phyloP scores from a whole-genome alignment of 805 yeast species.

The Myxozyma neotropica region DNA sequence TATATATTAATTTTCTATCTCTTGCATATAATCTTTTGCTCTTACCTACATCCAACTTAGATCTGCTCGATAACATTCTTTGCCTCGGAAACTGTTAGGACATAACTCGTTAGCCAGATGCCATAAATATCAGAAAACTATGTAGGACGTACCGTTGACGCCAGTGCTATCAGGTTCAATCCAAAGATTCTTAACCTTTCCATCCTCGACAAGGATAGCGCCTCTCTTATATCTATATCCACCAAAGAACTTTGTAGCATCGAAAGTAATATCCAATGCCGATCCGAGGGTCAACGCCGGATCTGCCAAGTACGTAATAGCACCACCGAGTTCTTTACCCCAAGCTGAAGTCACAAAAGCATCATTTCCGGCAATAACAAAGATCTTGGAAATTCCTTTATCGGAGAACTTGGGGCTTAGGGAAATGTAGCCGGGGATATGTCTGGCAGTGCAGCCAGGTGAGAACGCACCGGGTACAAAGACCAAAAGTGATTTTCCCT shows the following conservation, averaged over 20 bases:
- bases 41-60: slow-evolving; percentile 27
- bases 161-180: slow-evolving; percentile 82
- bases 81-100: slow-evolving; percentile 26
- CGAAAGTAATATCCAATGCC: slow-evolving; percentile 67
- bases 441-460: slow-evolving; percentile 72
- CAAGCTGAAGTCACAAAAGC: slow-evolving; percentile 84
- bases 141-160: slow-evolving; percentile 51
- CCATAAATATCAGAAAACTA: background rate
- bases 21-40: no score
- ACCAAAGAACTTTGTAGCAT: slow-evolving; percentile 77
- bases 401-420: slow-evolving; percentile 54
- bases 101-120: background rate
- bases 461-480: slow-evolving; percentile 80
- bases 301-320: slow-evolving; percentile 65
- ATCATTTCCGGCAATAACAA: slow-evolving; percentile 80
- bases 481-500: slow-evolving; percentile 58
- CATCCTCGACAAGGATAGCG: slow-evolving; percentile 75
- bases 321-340: slow-evolving; percentile 50
- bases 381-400: slow-evolving; percentile 67
- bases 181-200: slow-evolving; percentile 64
- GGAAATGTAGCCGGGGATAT: slow-evolving; percentile 72
- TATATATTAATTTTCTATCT: background rate
- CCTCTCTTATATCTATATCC: slow-evolving; percentile 72
- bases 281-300: slow-evolving; percentile 72
- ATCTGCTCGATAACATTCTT: slow-evolving; percentile 37